phyloP scores from a whole-genome alignment of 768 basidiomycete genomes.

The Russula sp. region DNA sequence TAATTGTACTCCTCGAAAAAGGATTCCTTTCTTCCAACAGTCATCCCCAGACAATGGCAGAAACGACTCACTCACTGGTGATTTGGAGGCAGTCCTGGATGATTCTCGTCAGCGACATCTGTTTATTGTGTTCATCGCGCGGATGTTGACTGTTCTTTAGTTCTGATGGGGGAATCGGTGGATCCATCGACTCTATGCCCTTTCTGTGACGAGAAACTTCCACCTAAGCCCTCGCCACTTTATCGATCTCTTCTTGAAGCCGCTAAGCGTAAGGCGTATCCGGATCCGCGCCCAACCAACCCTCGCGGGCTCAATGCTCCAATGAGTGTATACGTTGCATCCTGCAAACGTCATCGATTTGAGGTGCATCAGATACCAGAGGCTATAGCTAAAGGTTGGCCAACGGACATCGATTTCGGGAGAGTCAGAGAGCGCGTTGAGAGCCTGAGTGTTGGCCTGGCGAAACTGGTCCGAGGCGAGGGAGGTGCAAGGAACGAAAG shows the following conservation, averaged over 20 bases:
- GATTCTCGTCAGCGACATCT: constrained; percentile 21
- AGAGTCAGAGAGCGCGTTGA: constrained; percentile 48
- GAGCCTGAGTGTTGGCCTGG: constrained; percentile 42
- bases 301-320: constrained; percentile 53
- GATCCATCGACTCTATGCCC: constrained; percentile 74
- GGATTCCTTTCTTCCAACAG: not conserved
- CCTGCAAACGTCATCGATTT: constrained; percentile 76
- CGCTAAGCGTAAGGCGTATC: constrained; percentile 47
- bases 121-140: not conserved
- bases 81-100: constrained; percentile 9
- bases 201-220: constrained; percentile 71
- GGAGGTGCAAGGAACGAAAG: constrained; percentile 37
- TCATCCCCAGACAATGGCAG: not conserved
- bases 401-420: constrained; percentile 61
- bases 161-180: constrained; percentile 43
- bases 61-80: not conserved
- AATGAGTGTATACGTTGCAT: constrained; percentile 49
- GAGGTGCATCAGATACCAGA: constrained; percentile 68
- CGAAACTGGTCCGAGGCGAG: constrained; percentile 43
- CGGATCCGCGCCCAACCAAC: constrained; percentile 63
- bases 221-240: constrained; percentile 52
- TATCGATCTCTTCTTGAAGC: constrained; percentile 48
- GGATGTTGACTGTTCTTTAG: constrained; percentile 30
- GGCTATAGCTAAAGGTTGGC: constrained; percentile 70
- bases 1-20: not conserved